Conservation (phyloP, 2,329 filamentous ascomycete species). For the Cladosporium phlei region DNA sequence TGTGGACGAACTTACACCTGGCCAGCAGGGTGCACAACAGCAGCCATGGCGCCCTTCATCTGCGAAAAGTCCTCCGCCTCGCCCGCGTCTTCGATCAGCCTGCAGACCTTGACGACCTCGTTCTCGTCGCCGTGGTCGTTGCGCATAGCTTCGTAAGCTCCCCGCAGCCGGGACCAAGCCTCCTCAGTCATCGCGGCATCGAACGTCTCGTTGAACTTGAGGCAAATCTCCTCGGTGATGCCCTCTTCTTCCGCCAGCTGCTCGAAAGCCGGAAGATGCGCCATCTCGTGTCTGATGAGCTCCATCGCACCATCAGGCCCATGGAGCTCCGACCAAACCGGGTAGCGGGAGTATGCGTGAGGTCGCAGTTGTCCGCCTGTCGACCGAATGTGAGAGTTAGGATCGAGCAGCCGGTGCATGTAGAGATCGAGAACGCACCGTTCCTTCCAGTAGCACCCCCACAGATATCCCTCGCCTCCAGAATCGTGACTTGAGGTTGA, state of each 20-base stretch:
- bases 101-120: constrained; percentile 26
- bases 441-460: constrained; percentile 27
- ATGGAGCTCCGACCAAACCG: constrained; percentile 26
- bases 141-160: constrained; percentile 26
- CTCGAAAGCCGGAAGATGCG: constrained; percentile 25
- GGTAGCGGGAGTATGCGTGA: constrained; percentile 30
- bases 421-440: constrained; percentile 10
- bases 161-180: constrained; percentile 27
- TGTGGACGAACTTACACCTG: constrained; percentile 19
- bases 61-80: constrained; percentile 30
- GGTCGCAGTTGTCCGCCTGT: constrained; percentile 25
- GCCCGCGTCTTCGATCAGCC: constrained; percentile 18
- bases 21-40: constrained; percentile 28
- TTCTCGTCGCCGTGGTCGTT: constrained; percentile 27
- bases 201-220: constrained; percentile 31
- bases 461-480: constrained; percentile 27
- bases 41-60: constrained; percentile 29
- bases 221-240: constrained; percentile 27
- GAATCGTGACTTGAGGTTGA: constrained; percentile 17
- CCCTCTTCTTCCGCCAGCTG: constrained; percentile 19
- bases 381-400: not conserved
- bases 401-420: too few species aligned
- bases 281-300: constrained; percentile 23
- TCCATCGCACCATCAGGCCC: constrained; percentile 28
- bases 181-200: constrained; percentile 33